Evolutionary conservation across 1,139 yeast genomes (phyloP), one percentile per base, ranked within the genome.

Genomic region (Pichia sp.): DNA sequence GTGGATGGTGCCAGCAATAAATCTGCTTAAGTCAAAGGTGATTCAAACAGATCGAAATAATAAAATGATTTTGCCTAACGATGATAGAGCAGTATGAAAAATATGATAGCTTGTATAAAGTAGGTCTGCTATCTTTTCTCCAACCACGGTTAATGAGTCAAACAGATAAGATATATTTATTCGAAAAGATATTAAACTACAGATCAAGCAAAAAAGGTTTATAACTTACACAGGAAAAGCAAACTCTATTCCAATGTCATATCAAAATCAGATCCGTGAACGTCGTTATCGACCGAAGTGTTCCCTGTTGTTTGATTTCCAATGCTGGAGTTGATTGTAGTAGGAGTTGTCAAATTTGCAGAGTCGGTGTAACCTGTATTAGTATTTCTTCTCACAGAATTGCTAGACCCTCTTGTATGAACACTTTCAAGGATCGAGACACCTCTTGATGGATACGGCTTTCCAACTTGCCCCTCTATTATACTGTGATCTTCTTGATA

Each of bases 1-100:
- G 63, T 93, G 99, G 99, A 85, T 93, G 75, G 80, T 90, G 6
- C 99, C 99, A 0, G 96, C 96, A 1, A 79, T 95, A 58, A 91
- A 88, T 68, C 69, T 93, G 51, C 93, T 85, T 67, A 75, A 85
- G 44, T 85, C 92, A 4, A 87, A 89, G 67, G 93, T 89, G 6
- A 97, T 87, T 52, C 58, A 60, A 43, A 44, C 48, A 12, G 57
- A 59, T 45, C 52, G 44, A 34, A 46, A 49, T 31, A 54, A 54
- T 38, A 57, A 57, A 48, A 34, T 57, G 6, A 58, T 59, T n/a
- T 47, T 56, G 33, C 33, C 47, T 42, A 58, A 50, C 38, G 62
- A 59, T 40, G 54, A 51, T 16, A 58, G 60, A 41, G 50, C 54
- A 10, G 50, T 58, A 10, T 58, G 48, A 49, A 27, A 27, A 4